Evolutionary conservation across 495 filamentous ascomycete genomes (phyloP).

Genomic region (Gamarada debralockiae): DNA sequence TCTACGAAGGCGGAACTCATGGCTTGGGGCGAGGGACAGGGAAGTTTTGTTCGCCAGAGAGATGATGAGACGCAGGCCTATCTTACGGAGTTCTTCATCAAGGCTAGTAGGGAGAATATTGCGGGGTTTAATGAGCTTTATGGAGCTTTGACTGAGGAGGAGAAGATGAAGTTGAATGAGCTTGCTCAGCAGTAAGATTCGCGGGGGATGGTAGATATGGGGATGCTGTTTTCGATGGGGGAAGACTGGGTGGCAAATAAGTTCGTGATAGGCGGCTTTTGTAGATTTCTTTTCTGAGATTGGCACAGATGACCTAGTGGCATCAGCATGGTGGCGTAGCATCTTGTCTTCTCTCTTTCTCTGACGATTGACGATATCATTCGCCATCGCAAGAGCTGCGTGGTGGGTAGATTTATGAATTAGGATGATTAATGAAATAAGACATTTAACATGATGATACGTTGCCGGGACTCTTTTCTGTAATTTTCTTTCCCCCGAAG

Average conservation of each 20-base stretch:
- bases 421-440: neutral
- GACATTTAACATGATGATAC: too few relatives aligned
- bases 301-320: neutral
- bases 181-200: conserved; percentile 7
- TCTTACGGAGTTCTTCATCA: conserved; percentile 76
- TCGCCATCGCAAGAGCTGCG: conserved; percentile 11
- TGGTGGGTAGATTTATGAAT: neutral
- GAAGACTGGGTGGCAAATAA: neutral
- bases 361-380: neutral
- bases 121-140: conserved; percentile 74
- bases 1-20: conserved; percentile 73
- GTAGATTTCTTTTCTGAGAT: neutral
- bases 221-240: neutral
- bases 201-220: conserved; percentile 1
- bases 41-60: conserved; percentile 58
- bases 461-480: too few relatives aligned
- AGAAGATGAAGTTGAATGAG: conserved; percentile 65
- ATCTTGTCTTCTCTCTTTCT: neutral
- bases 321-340: neutral
- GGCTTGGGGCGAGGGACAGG: conserved; percentile 56
- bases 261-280: neutral
- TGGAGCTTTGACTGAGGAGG: conserved; percentile 60
- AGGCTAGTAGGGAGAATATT: conserved; percentile 58
- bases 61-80: conserved; percentile 92
- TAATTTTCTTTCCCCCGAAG: too few relatives aligned